Conservation (phyloP, 2,329 filamentous ascomycete genomes). For the Fusarium sp. region DNA sequence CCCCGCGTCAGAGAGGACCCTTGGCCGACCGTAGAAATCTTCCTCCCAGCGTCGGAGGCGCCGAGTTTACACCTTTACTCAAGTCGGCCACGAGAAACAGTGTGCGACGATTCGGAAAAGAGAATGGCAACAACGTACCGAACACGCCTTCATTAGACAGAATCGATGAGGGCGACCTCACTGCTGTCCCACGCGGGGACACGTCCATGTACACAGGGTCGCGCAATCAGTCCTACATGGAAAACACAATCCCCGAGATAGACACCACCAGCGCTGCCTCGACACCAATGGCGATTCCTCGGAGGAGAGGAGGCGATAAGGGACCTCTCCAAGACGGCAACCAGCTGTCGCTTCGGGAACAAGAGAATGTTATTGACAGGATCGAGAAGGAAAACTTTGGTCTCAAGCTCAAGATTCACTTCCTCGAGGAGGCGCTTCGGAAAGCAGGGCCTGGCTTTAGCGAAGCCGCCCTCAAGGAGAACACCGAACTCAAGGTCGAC, state of each 20-base stretch:
- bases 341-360: conserved; percentile 89
- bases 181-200: conserved; percentile 78
- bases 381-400: conserved; percentile 99
- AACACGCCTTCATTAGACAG: conserved; percentile 78
- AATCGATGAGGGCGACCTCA: conserved; percentile 79
- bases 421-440: conserved; percentile 88
- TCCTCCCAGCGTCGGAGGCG: conserved; percentile 71
- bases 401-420: conserved; percentile 96
- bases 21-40: conserved; percentile 80
- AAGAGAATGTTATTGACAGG: conserved; percentile 94
- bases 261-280: conserved; percentile 84
- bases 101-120: conserved; percentile 73
- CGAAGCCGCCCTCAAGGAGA: conserved; percentile 89
- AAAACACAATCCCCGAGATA: conserved; percentile 79
- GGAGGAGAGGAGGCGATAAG: conserved; percentile 71
- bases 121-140: conserved; percentile 67
- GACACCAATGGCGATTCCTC: conserved; percentile 81
- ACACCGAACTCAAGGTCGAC: conserved; percentile 95
- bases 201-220: conserved; percentile 77
- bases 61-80: conserved; percentile 94
- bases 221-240: conserved; percentile 72
- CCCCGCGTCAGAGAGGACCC: conserved; percentile 78
- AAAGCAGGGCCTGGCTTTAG: conserved; percentile 92
- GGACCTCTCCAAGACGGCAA: conserved; percentile 87
- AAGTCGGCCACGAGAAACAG: conserved; percentile 82